Percentiles rank a stretch among this genome's conserved stretches.
phyloP scores from a whole-genome alignment of 257 asterid genomes.

The Gentiana macrophylla region DNA sequence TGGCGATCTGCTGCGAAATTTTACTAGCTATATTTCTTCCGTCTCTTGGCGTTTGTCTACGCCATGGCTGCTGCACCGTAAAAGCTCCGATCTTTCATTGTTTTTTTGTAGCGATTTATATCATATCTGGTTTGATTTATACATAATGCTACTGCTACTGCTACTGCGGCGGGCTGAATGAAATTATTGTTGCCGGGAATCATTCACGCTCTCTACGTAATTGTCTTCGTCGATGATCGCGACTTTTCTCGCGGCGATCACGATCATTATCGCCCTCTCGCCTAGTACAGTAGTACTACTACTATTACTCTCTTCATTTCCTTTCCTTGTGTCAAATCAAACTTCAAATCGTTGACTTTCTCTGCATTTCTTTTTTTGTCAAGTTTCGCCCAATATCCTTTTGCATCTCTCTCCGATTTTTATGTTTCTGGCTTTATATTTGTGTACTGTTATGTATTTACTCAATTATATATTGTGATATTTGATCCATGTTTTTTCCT shows the following conservation, averaged over 20 bases:
- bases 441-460: too few relatives aligned
- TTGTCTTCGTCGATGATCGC: constrained; percentile 34
- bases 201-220: too few relatives aligned
- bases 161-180: background rate
- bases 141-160: background rate
- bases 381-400: too few relatives aligned
- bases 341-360: background rate
- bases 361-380: background rate
- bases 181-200: too few relatives aligned
- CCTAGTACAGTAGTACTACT: constrained; percentile 3
- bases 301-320: background rate
- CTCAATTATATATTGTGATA: too few relatives aligned
- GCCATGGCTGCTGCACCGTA: too few relatives aligned
- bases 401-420: too few relatives aligned
- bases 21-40: too few relatives aligned
- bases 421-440: background rate
- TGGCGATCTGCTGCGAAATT: background rate
- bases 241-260: constrained; percentile 26
- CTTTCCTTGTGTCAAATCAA: background rate
- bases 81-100: too few relatives aligned
- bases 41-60: too few relatives aligned
- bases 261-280: constrained; percentile 15
- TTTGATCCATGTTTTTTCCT: too few relatives aligned
- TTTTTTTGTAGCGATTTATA: background rate
- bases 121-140: background rate